These are phyloP conservation scores for Aspergillus ochraceus DNA, from an alignment of 2,329 filamentous ascomycete species.

Conservation along the genomic window DNA sequence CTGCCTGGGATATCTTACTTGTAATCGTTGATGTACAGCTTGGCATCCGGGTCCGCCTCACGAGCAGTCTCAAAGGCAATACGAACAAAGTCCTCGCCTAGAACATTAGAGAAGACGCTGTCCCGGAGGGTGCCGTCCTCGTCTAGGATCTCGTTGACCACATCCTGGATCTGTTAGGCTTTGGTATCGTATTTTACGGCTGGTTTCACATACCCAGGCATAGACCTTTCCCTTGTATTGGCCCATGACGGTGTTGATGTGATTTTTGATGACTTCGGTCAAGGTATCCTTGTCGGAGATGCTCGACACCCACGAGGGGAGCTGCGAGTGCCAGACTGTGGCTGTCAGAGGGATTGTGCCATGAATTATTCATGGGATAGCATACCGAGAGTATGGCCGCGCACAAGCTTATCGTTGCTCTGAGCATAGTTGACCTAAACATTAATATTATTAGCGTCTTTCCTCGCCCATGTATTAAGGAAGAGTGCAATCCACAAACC, in stretches of 20 bases:
- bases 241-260: conserved; percentile 35
- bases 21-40: conserved; percentile 74
- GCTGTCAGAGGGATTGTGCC: not conserved
- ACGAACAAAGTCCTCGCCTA: conserved; percentile 68
- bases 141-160: conserved; percentile 36
- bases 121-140: conserved; percentile 61
- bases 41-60: conserved; percentile 64
- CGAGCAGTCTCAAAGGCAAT: conserved; percentile 70
- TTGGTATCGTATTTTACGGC: too few relatives aligned
- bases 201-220: conserved; percentile 30
- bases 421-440: conserved; percentile 41
- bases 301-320: conserved; percentile 44
- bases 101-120: conserved; percentile 65
- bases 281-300: conserved; percentile 54
- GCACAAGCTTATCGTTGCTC: conserved; percentile 47
- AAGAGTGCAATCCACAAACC: conserved; percentile 39
- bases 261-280: conserved; percentile 52
- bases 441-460: conserved; percentile 64
- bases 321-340: conserved; percentile 39
- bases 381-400: conserved; percentile 61
- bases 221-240: conserved; percentile 39
- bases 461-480: conserved; percentile 61
- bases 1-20: conserved; percentile 32
- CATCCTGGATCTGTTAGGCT: conserved; percentile 21
- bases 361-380: not conserved